phyloP scores from a whole-genome alignment of 225 moss, liverwort and hornwort species.

The Marchantia polymorpha region DNA sequence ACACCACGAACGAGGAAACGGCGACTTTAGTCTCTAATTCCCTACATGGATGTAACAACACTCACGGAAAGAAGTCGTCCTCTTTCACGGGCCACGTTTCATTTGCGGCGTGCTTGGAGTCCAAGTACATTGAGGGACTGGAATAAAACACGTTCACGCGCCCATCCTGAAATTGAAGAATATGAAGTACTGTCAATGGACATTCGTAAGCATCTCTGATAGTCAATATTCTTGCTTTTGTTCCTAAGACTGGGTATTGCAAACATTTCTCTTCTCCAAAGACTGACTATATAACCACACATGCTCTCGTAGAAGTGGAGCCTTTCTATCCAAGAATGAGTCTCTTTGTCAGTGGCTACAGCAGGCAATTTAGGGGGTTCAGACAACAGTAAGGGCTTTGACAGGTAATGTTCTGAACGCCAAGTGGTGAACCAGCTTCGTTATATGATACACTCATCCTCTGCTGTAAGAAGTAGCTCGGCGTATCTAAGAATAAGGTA shows the following conservation, averaged over 20 bases:
- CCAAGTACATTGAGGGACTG: constrained; percentile 85
- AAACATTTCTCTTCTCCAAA: background rate
- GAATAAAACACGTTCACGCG: constrained; percentile 94
- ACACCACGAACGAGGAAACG: background rate
- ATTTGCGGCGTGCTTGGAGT: constrained; percentile 80
- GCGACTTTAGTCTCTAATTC: too few relatives aligned
- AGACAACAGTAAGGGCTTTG: too few relatives aligned
- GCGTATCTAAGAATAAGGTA: too few relatives aligned
- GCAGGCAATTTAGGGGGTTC: too few relatives aligned
- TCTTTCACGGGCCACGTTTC: constrained; percentile 91
- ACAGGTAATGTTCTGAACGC: too few relatives aligned
- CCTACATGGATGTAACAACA: background rate
- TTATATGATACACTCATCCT: too few relatives aligned
- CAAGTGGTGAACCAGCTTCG: too few relatives aligned
- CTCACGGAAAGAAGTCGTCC: constrained; percentile 90
- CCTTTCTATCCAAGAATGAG: background rate
- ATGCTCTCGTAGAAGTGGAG: background rate
- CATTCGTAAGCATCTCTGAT: background rate
- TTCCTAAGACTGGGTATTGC: background rate
- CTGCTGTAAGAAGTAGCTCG: too few relatives aligned
- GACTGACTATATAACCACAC: too few relatives aligned
- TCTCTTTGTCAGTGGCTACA: too few relatives aligned
- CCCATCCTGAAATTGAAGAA: constrained; percentile 56
- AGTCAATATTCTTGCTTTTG: background rate
- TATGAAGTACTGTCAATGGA: background rate